Evolutionary conservation across 108 stramenopile species (phyloP), one percentile per base, ranked within the genome.

Genomic region (Cyclotella choctawhatcheeana): DNA sequence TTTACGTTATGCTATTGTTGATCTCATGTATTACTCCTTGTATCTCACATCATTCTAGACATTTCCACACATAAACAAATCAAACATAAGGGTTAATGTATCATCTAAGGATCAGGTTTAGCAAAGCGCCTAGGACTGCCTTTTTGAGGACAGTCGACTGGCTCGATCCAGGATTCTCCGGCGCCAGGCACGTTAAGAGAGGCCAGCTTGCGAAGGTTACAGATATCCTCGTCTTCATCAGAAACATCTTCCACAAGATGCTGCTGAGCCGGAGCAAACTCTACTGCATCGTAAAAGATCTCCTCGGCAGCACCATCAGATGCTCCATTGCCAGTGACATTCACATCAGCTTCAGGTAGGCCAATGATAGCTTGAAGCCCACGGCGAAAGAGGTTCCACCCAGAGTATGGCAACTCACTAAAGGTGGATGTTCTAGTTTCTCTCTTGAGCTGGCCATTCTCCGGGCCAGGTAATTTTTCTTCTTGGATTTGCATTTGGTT

Each of bases 91-190:
- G n/a, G n/a, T n/a, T n/a, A n/a, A n/a, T n/a, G n/a, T n/a, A n/a
- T n/a, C n/a, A n/a, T 20, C n/a, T n/a, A 52, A 24, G 51, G 51
- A 24, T 52, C 51, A 24, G 51, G 51, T 24, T 52, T 52, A 18
- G 51, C 18, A 52, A 52, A 52, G 1, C 51, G 51, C 51, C 22
- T 52, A 12, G 37, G 37, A 12, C 37, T 40, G 8, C 6, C 37
- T 40, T 40, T 40, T 12, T 8, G 37, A 40, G 37, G 37, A 22
- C 20, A 1, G 4, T 24, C 51, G 2, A 52, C 20, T 13, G 10
- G 29, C 17, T 56, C 13, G 29, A 56, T 14, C 27, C 29, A 56
- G 7, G 29, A 14, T n/a, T 48, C 16, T 10, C 47, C 47, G n/a
- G 16, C 16, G 18, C 4, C 18, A 6, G 27, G 51, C 10, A 1